These are phyloP conservation scores for Alternaria metachromatica DNA, from an alignment of 2,329 filamentous ascomycete species.

Conservation along the genomic window DNA sequence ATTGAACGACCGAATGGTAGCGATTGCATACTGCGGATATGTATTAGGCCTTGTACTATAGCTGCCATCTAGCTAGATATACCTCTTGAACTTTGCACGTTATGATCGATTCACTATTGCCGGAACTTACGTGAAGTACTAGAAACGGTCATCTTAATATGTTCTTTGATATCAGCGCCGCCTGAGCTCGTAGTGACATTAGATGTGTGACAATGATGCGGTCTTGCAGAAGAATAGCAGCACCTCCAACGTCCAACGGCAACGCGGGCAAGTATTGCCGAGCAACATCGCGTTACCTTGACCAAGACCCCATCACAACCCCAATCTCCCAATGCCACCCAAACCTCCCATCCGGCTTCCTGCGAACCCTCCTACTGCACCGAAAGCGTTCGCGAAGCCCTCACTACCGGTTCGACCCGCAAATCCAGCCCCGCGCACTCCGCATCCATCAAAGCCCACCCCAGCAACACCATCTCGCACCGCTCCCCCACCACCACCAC, in stretches of 20 bases:
- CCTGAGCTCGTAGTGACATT: not conserved
- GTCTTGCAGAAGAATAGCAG: not conserved
- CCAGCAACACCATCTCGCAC: constrained; percentile 1
- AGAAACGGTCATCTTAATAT: not conserved
- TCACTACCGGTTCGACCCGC: not conserved
- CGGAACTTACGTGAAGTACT: not conserved
- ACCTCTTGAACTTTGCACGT: constrained; percentile 22
- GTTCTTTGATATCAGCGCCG: not conserved
- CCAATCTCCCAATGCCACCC: constrained; percentile 26
- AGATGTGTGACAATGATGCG: not conserved
- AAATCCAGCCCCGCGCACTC: constrained; percentile 2
- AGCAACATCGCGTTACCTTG: constrained; percentile 1
- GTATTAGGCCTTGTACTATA: constrained; percentile 49
- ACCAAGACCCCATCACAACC: not conserved
- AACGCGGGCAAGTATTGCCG: constrained; percentile 13
- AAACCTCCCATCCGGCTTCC: constrained; percentile 31
- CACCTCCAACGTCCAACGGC: not conserved
- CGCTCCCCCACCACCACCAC: constrained; percentile 7
- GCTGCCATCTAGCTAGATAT: constrained; percentile 34
- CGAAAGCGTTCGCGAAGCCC: constrained; percentile 6
- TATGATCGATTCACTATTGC: not conserved
- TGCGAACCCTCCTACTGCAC: constrained; percentile 4
- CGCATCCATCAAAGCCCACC: constrained; percentile 4
- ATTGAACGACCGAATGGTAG: constrained; percentile 37
- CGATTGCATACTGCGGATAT: constrained; percentile 48